Percentiles rank a stretch among this genome's conserved stretches.
These are phyloP conservation scores for Lentinula raphanica DNA, from an alignment of 768 basidiomycete genomes.

Conservation along the genomic window DNA sequence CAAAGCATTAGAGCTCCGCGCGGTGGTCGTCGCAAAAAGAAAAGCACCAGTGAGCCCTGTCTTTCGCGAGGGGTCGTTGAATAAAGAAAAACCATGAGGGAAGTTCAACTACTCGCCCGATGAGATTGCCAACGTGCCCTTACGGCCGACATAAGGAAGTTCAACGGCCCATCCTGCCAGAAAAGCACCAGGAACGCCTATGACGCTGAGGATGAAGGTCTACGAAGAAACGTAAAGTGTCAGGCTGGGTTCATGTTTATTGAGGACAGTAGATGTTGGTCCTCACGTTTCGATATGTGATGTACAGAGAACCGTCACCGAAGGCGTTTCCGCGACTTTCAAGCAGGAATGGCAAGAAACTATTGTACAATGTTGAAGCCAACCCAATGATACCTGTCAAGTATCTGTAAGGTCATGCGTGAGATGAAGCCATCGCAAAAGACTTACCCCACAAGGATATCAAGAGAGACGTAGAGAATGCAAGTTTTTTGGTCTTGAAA, in stretches of 20 bases:
- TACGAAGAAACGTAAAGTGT: conserved; percentile 18
- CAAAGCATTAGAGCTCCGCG: conserved; percentile 59
- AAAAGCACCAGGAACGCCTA: conserved; percentile 69
- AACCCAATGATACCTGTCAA: conserved; percentile 65
- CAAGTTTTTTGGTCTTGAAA: conserved; percentile 59
- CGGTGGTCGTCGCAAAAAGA: conserved; percentile 72
- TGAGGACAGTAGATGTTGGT: background rate
- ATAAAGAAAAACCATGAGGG: conserved; percentile 22
- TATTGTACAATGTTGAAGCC: conserved; percentile 66
- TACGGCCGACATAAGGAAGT: conserved; percentile 55
- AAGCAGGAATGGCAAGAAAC: conserved; percentile 30
- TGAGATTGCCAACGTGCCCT: conserved; percentile 60
- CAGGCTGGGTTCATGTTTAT: background rate
- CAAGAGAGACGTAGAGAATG: conserved; percentile 59
- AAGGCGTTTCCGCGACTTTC: conserved; percentile 62
- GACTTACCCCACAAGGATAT: conserved; percentile 47
- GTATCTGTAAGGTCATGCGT: background rate
- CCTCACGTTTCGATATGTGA: conserved; percentile 67
- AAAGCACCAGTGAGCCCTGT: conserved; percentile 70
- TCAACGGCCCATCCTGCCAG: conserved; percentile 71
- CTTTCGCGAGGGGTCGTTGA: conserved; percentile 42
- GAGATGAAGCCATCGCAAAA: background rate
- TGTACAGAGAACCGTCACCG: conserved; percentile 63
- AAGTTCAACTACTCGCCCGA: conserved; percentile 42
- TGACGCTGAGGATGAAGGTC: conserved; percentile 65